Percentiles rank a stretch among this genome's conserved stretches.
Conservation (phyloP, 2,329 filamentous ascomycete genomes). For the Apiospora hydei region DNA sequence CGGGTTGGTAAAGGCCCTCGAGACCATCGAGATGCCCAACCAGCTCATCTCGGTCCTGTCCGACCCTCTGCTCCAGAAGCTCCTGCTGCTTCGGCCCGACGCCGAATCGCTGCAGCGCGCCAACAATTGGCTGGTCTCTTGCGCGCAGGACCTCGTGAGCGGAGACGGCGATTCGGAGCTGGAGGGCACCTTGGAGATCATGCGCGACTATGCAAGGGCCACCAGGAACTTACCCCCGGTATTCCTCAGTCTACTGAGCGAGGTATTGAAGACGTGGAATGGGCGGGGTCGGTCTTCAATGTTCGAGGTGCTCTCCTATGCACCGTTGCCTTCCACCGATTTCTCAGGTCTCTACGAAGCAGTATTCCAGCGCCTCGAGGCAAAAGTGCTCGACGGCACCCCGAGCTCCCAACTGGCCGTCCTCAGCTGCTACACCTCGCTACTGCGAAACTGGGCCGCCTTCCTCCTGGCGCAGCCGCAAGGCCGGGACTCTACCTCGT, state of each 20-base stretch:
- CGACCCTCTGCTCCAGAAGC: conserved; percentile 80
- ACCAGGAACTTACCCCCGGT: conserved; percentile 62
- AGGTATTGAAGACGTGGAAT: conserved; percentile 68
- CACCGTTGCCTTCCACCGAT: conserved; percentile 58
- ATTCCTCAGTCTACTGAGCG: conserved; percentile 56
- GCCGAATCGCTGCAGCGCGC: conserved; percentile 59
- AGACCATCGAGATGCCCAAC: conserved; percentile 81
- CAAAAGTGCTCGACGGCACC: conserved; percentile 56
- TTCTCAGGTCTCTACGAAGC: conserved; percentile 58
- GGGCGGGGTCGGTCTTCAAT: conserved; percentile 62
- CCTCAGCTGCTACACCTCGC: conserved; percentile 70
- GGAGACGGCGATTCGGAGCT: conserved; percentile 59
- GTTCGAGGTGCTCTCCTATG: conserved; percentile 64
- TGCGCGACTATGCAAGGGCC: conserved; percentile 62
- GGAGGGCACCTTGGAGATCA: conserved; percentile 60
- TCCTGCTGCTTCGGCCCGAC: conserved; percentile 70
- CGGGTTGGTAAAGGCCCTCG: conserved; percentile 74
- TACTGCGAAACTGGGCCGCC: conserved; percentile 68
- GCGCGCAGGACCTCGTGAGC: conserved; percentile 61
- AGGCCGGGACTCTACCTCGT: conserved; percentile 45
- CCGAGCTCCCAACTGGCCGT: conserved; percentile 63
- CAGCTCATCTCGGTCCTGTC: conserved; percentile 80
- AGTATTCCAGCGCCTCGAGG: conserved; percentile 61
- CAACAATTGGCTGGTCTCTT: conserved; percentile 65
- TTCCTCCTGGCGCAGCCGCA: conserved; percentile 50